Evolutionary conservation across 305 asterid species (phyloP).

Genomic region (Fraxinus dipetala): DNA sequence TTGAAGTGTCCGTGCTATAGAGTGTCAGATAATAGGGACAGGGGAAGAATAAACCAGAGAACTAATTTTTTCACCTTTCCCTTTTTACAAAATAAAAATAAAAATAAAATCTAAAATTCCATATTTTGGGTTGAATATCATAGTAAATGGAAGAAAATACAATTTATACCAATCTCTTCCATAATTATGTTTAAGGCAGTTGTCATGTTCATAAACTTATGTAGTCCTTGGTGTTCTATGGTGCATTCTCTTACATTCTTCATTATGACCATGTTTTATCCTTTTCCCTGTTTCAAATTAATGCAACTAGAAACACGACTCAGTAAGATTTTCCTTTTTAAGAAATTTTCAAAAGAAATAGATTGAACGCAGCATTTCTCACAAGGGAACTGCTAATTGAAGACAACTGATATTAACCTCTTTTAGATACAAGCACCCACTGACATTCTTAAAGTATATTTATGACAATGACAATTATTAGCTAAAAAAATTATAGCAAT

Average conservation of each 20-base stretch:
- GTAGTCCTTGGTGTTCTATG: neutral
- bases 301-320: neutral
- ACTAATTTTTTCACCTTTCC: neutral
- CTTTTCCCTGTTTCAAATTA: neutral
- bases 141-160: neutral
- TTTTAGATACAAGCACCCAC: neutral
- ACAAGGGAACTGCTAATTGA: neutral
- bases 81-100: neutral
- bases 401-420: neutral
- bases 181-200: neutral
- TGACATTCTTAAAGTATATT: neutral
- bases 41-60: neutral
- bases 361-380: neutral
- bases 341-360: neutral
- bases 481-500: neutral
- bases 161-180: neutral
- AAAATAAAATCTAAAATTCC: neutral
- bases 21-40: neutral
- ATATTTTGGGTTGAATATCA: neutral
- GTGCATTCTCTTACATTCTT: neutral
- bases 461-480: neutral
- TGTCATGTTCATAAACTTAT: neutral
- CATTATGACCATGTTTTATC: neutral
- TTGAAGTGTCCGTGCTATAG: no score
- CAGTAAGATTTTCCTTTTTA: neutral